Evolutionary conservation across 805 yeast genomes (phyloP).

Genomic region (Wickerhamomyces alni): DNA sequence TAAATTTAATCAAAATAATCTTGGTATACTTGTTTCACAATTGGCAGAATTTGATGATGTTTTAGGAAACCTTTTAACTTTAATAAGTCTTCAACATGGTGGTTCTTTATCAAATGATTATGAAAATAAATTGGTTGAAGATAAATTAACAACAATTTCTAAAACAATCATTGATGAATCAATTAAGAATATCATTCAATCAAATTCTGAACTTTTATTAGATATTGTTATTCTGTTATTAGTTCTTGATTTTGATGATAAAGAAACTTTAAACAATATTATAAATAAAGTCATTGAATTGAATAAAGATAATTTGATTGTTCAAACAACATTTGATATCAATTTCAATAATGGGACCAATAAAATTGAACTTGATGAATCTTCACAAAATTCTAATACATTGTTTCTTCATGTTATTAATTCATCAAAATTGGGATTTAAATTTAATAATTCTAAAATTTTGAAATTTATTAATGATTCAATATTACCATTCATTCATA

Average conservation of each 20-base stretch:
- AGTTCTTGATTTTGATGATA: constrained; percentile 32
- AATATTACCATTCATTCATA: constrained; percentile 14
- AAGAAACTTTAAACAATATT: constrained; percentile 11
- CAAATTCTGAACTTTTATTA: constrained; percentile 26
- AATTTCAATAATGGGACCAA: constrained; percentile 5
- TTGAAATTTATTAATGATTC: constrained; percentile 8
- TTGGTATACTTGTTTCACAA: constrained; percentile 33
- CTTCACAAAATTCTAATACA: constrained; percentile 3
- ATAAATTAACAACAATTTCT: constrained; percentile 17
- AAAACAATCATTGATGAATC: constrained; percentile 21
- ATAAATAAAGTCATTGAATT: constrained; percentile 14
- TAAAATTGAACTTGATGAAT: constrained; percentile 18
- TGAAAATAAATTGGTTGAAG: constrained; percentile 10
- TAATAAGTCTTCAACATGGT: constrained; percentile 26
- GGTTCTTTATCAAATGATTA: background rate
- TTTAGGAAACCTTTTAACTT: constrained; percentile 30
- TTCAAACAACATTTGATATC: constrained; percentile 11
- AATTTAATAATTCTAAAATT: constrained; percentile 8
- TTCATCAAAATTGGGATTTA: constrained; percentile 9
- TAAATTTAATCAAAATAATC: constrained; percentile 33
- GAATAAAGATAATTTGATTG: constrained; percentile 15
- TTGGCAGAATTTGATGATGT: constrained; percentile 33
- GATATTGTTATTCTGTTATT: constrained; percentile 29
- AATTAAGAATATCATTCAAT: constrained; percentile 22
- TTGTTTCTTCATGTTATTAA: constrained; percentile 12